A percentile compares a stretch with the other conserved stretches of the same genome.
These are phyloP conservation scores for Kodamaea laetipori DNA, from an alignment of 805 yeast species.

Conservation along the genomic window DNA sequence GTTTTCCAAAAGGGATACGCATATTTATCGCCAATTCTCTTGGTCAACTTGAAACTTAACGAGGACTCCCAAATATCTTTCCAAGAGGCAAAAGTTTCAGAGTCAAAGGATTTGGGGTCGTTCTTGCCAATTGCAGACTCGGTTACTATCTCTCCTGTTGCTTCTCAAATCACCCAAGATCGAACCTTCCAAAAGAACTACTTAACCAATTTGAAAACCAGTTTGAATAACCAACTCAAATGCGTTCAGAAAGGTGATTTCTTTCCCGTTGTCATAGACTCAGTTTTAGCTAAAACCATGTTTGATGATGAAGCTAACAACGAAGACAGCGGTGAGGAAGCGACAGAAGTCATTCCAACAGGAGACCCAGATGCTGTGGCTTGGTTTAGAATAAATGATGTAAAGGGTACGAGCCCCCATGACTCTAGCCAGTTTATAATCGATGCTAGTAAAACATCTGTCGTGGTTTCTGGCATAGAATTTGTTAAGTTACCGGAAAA, in stretches of 20 bases:
- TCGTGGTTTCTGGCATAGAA: constrained; percentile 68
- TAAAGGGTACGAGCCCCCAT: constrained; percentile 34
- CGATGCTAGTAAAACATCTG: constrained; percentile 66
- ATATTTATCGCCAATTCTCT: constrained; percentile 64
- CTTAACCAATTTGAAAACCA: constrained; percentile 57
- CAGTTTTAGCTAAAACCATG: constrained; percentile 60
- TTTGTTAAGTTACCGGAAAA: constrained; percentile 38
- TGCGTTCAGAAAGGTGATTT: constrained; percentile 66
- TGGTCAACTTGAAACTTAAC: constrained; percentile 49
- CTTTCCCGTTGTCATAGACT: constrained; percentile 78
- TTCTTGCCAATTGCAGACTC: constrained; percentile 56
- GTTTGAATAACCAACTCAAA: constrained; percentile 60
- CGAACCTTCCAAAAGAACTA: constrained; percentile 61
- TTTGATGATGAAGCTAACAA: constrained; percentile 30
- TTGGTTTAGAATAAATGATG: constrained; percentile 76
- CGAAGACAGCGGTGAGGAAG: constrained; percentile 29
- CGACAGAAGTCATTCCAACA: constrained; percentile 45
- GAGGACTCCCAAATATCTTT: constrained; percentile 19
- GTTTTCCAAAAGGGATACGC: constrained; percentile 39
- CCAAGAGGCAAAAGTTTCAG: constrained; percentile 20
- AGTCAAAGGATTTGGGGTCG: constrained; percentile 24
- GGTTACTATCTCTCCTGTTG: constrained; percentile 65
- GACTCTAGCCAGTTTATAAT: constrained; percentile 51
- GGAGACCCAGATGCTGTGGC: constrained; percentile 74
- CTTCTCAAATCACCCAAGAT: constrained; percentile 70